Evolutionary conservation across 805 yeast genomes (phyloP), one percentile per base, ranked within the genome.

Genomic region (Clavispora fructus): DNA sequence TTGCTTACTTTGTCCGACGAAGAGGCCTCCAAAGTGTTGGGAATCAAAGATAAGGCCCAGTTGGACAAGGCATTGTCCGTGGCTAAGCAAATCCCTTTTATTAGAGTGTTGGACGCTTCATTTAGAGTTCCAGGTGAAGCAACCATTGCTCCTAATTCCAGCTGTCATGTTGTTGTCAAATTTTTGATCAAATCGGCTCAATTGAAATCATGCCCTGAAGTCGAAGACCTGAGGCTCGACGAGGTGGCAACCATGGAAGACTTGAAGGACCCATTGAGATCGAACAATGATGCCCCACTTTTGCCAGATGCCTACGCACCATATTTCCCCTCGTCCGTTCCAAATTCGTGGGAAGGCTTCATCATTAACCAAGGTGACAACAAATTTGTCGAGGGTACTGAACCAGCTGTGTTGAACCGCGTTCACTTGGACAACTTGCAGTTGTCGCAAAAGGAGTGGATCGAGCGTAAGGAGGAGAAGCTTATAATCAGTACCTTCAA

Each of bases 81-180:
- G 47, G 95, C 91, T 1, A 61, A 77, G 3, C 69, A 75, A 29
- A 78, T 90, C 30, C 97, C 97, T 38, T 65, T 73, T 40, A 64
- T 91, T 42, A 80, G 84, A 57, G 69, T 90, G 13, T 53, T 90
- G 27, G 79, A 78, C 43, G 83, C 95, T 38, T 80, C 78, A 47
- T 89, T 89, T 67, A 75, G 77, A 51, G 96, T 92, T 38, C 92
- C 96, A 4, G 98, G 98, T 30, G 97, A 91, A 69, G 61, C 66
- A 13, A 70, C 70, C 28, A 82, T 87, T 27, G 85, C 96, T 26
- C 74, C 77, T 25, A 45, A 53, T 42, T 80, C 97, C 1, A 77
- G 78, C 41, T 82, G 88, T 8, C 91, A 88, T 64, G 69, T 95
- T 48, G 82, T 80, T 28, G 53, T 94, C 23, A 89, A 91, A 64